These are phyloP conservation scores for Boeremia lycopersici DNA, from an alignment of 2,329 filamentous ascomycete genomes.

Conservation along the genomic window DNA sequence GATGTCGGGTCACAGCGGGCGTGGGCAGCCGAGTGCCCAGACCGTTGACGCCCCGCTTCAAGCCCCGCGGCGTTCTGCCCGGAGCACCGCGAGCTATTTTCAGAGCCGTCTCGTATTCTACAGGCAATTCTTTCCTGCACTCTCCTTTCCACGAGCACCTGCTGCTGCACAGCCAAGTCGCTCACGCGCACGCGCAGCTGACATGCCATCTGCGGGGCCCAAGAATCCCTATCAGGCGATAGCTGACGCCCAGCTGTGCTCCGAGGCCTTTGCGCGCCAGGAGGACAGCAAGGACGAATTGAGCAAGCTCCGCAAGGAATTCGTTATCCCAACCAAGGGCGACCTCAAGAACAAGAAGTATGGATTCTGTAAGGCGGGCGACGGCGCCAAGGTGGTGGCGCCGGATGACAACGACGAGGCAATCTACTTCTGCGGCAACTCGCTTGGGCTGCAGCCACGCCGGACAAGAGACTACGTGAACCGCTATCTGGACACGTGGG, in stretches of 20 bases:
- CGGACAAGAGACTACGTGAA: slow-evolving; percentile 69
- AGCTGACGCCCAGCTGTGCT: slow-evolving; percentile 29
- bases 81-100: slow-evolving; percentile 15
- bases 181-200: slow-evolving; percentile 3
- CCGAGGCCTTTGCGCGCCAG: slow-evolving; percentile 38
- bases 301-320: slow-evolving; percentile 64
- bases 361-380: slow-evolving; percentile 21
- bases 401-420: slow-evolving; percentile 48
- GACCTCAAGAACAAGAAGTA: slow-evolving; percentile 69
- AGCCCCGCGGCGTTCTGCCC: slow-evolving; percentile 6
- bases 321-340: slow-evolving; percentile 75
- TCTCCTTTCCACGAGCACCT: background rate
- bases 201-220: slow-evolving; percentile 29
- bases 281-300: slow-evolving; percentile 49
- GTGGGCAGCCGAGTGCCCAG: slow-evolving; percentile 17
- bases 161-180: slow-evolving; percentile 1
- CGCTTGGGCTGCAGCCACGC: slow-evolving; percentile 81
- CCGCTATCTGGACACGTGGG: slow-evolving; percentile 82
- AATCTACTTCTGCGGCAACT: slow-evolving; percentile 90
- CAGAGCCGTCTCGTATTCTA: slow-evolving; percentile 7
- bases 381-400: slow-evolving; percentile 28
- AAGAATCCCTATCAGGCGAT: slow-evolving; percentile 32
- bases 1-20: slow-evolving; percentile 13
- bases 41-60: slow-evolving; percentile 13
- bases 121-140: background rate